Evolutionary conservation across 106 monocot genomes (phyloP), one percentile per base, ranked within the genome.

Genomic region (Agapanthus africanus): DNA sequence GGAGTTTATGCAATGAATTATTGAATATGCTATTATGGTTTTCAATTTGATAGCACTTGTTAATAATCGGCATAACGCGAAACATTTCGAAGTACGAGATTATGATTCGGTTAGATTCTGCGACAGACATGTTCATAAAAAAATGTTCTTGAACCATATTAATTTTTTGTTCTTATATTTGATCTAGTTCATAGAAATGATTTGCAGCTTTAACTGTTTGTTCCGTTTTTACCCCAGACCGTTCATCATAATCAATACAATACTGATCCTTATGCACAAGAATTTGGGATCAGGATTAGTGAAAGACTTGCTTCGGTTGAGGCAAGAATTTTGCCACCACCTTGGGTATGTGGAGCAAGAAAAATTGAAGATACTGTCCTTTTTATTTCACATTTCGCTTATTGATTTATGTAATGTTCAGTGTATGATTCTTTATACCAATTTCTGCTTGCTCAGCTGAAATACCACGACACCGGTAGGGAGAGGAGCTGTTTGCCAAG

Each of bases 271-370:
- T 99, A 99, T 81, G 97, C 89, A 11, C 73, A 74, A 69, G 97
- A 99, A 62, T 99, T 99, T 81, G 97, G 92, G 5, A 87, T 99
- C 44, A 92, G 76, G 71, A 99, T 99, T 41, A 85, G 79, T 67
- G 82, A 89, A 59, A 79, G 67, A 36, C 97, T 99, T 62, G 89
- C 97, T 70, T 87, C 81, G 36, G 90, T 99, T 44, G 97, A 92
- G 80, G 97, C 97, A 40, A 86, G 91, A 52, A 84, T 99, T 79
- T 71, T 99, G 35, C 92, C 92, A 70, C 37, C 97, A 18, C 97
- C 97, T 14, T 61, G 71, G 92, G 95, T 97, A 73, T 71, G 72
- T 70, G 21, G n/a, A n/a, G 11, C 10, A 5, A 57, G 56, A 9
- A 65, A 22, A 46, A 25, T n/a, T 4, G 8, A 65, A 22, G 11